phyloP scores from a whole-genome alignment of 495 filamentous ascomycete genomes.

The Daldinia loculata region DNA sequence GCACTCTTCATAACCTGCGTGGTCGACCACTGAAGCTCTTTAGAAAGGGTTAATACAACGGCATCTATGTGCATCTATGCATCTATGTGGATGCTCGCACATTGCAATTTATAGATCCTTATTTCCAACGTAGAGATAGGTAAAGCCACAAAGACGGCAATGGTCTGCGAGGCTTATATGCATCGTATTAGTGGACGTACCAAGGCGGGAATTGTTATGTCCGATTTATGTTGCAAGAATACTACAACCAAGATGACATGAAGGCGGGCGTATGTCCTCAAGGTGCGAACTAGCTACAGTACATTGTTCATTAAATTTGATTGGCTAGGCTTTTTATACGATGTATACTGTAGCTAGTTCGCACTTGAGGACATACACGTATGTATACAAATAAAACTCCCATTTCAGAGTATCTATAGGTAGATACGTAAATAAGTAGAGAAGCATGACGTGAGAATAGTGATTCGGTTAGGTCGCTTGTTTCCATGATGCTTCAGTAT shows the following conservation, averaged over 20 bases:
- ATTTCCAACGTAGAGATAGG: background rate
- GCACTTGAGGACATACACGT: background rate
- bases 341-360: too few relatives aligned
- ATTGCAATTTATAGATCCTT: constrained; percentile 9
- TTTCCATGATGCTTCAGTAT: background rate
- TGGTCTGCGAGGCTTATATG: constrained; percentile 26
- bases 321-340: too few relatives aligned
- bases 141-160: constrained; percentile 11
- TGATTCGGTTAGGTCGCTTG: background rate
- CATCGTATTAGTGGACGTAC: background rate
- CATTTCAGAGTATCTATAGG: background rate
- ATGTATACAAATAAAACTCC: background rate
- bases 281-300: too few relatives aligned
- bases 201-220: constrained; percentile 13
- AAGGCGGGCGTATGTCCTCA: background rate
- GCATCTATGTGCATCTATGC: background rate
- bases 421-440: background rate
- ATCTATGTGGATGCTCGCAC: background rate
- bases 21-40: constrained; percentile 3
- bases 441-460: background rate
- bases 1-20: background rate
- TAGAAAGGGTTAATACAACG: constrained; percentile 19
- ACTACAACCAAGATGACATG: constrained; percentile 10
- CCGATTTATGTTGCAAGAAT: constrained; percentile 24
- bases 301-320: too few relatives aligned